phyloP scores from a whole-genome alignment of 352 stramenopile genomes.

The Blastocystis sp. region DNA sequence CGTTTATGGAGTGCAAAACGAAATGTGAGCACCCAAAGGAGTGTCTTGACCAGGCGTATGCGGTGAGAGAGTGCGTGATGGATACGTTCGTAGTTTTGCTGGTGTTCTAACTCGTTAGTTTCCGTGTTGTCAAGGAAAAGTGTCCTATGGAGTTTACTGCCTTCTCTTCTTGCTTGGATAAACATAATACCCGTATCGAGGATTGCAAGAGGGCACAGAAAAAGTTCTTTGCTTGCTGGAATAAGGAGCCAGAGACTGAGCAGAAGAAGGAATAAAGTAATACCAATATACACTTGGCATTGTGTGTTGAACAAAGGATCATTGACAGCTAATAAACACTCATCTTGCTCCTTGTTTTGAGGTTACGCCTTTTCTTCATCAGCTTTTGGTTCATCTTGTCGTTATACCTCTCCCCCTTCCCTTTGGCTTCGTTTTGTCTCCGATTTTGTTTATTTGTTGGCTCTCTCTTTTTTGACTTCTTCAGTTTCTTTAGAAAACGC shows the following conservation, averaged over 20 bases:
- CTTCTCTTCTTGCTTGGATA: conserved; percentile 37
- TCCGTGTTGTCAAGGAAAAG: conserved; percentile 19
- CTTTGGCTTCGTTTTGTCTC: not conserved
- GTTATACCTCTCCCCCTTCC: conserved; percentile 11
- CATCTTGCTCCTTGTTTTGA: not conserved
- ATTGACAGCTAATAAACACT: conserved; percentile 3
- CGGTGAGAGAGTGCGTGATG: conserved; percentile 47
- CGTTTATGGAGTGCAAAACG: conserved; percentile 61
- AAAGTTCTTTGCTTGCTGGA: conserved; percentile 56
- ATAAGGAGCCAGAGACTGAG: not conserved
- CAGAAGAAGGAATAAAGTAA: conserved; percentile 56
- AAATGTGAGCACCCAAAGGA: conserved; percentile 56
- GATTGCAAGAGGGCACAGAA: conserved; percentile 53
- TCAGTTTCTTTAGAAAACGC: conserved; percentile 40
- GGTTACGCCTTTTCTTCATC: conserved; percentile 34
- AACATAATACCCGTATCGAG: conserved; percentile 36
- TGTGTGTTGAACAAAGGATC: not conserved
- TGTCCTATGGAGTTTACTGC: conserved; percentile 38
- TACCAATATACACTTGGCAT: not conserved
- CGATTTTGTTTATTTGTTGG: conserved; percentile 7
- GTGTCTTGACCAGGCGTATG: conserved; percentile 33
- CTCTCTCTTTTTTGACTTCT: conserved; percentile 39
- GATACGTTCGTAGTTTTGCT: not conserved
- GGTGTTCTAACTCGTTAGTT: not conserved
- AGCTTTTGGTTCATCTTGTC: conserved; percentile 33